A percentile compares a stretch with the other conserved stretches of the same genome.
Evolutionary conservation across 176 grass and related monocot genomes (phyloP).

Genomic region (Olyra latifolia): DNA sequence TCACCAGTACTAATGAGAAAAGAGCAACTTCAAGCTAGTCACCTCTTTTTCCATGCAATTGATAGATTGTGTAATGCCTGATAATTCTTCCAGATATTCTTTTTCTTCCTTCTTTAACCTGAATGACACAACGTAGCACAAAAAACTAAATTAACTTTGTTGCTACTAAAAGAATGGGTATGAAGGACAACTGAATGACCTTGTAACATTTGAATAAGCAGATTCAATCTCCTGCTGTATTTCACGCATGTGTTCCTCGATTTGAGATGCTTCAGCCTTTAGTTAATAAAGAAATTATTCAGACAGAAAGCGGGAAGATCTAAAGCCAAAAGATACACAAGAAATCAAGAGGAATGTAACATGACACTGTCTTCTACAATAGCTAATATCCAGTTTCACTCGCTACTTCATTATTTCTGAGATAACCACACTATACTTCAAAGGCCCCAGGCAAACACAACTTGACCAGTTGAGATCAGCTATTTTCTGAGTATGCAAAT

Average conservation of each 20-base stretch:
- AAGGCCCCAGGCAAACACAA: background rate
- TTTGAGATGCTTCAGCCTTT: constrained; percentile 76
- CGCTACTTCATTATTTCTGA: background rate
- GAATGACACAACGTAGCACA: constrained; percentile 17
- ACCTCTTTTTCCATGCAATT: constrained; percentile 65
- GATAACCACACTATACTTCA: background rate
- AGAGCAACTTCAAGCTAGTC: background rate
- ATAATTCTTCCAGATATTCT: constrained; percentile 48
- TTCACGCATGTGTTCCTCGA: constrained; percentile 50
- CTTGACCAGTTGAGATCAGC: background rate
- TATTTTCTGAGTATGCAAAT: background rate
- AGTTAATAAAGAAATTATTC: constrained; percentile 44
- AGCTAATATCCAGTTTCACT: background rate
- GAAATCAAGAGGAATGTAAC: background rate
- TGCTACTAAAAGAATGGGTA: constrained; percentile 20
- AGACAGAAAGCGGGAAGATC: constrained; percentile 21
- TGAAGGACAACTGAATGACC: constrained; percentile 38
- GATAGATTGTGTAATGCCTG: constrained; percentile 42
- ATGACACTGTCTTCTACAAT: background rate
- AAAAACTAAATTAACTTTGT: constrained; percentile 11
- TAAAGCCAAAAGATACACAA: constrained; percentile 23
- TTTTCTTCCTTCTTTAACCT: constrained; percentile 75
- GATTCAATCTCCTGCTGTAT: constrained; percentile 57
- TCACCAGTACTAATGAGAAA: background rate
- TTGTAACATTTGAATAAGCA: constrained; percentile 52